These are phyloP conservation scores for Colletotrichum cordylinicola DNA, from an alignment of 2,329 filamentous ascomycete species.

Conservation along the genomic window DNA sequence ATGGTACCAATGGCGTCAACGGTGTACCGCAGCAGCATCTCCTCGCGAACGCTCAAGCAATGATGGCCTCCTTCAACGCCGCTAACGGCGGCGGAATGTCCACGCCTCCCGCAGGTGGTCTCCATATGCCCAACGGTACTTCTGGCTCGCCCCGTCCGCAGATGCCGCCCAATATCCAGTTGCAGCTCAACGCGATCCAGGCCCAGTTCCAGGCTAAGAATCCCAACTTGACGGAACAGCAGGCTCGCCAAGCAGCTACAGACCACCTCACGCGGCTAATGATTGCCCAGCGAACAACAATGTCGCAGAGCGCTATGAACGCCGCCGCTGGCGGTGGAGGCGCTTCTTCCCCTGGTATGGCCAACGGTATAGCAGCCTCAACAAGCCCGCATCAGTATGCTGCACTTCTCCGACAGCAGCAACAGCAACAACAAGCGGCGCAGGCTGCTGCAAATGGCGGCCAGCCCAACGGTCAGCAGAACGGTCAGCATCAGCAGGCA, in stretches of 20 bases:
- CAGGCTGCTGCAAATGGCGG: conserved; percentile 32
- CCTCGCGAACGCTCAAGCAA: conserved; percentile 56
- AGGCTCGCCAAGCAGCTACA: conserved; percentile 56
- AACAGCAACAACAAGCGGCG: conserved; percentile 48
- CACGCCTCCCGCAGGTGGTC: conserved; percentile 48
- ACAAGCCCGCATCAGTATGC: conserved; percentile 65
- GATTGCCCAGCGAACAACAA: conserved; percentile 49
- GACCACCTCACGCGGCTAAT: conserved; percentile 54
- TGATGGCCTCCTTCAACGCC: conserved; percentile 56
- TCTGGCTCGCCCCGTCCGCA: conserved; percentile 53
- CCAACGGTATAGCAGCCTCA: conserved; percentile 53
- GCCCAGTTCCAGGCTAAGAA: conserved; percentile 56
- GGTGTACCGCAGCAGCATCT: conserved; percentile 58
- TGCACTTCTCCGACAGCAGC: conserved; percentile 62
- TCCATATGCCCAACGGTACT: conserved; percentile 52
- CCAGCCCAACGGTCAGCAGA: conserved; percentile 26
- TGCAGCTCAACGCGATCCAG: conserved; percentile 58
- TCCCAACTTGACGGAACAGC: conserved; percentile 55
- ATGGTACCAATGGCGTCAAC: conserved; percentile 47
- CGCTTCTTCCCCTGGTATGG: conserved; percentile 41
- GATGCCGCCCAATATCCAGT: conserved; percentile 51
- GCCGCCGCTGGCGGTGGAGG: conserved; percentile 54
- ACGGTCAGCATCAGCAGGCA: conserved; percentile 17
- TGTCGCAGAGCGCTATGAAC: conserved; percentile 57
- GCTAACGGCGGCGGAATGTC: conserved; percentile 48